phyloP scores from a whole-genome alignment of 192 early-diverging fungal genomes.

The Bifiguratus adelaidae region DNA sequence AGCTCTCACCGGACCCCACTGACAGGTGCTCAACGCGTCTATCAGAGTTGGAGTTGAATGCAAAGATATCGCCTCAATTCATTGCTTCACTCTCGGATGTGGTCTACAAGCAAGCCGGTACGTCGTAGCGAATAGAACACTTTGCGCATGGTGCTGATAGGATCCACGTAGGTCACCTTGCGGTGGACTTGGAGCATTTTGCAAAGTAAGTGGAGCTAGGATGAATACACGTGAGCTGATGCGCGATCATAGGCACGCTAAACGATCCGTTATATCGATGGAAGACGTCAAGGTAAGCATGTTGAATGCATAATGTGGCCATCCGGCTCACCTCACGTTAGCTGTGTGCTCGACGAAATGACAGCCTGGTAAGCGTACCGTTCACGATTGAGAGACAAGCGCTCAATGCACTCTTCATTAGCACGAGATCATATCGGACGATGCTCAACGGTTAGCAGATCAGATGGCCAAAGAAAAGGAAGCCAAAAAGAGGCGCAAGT shows the following conservation, averaged over 20 bases:
- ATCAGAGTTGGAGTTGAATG: conserved; percentile 17
- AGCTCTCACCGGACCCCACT: not conserved
- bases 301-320: not conserved
- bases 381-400: not conserved
- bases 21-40: too few relatives aligned
- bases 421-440: not conserved
- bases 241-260: conserved; percentile 17
- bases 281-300: conserved; percentile 29
- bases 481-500: not conserved
- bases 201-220: conserved; percentile 12
- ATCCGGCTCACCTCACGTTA: not conserved
- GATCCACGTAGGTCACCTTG: conserved; percentile 18
- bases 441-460: not conserved
- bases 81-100: conserved; percentile 26
- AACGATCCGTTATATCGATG: conserved; percentile 20
- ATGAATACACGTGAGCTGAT: not conserved
- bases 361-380: conserved; percentile 19
- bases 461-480: not conserved
- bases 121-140: not conserved
- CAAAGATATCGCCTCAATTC: conserved; percentile 18
- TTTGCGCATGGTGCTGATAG: too few relatives aligned
- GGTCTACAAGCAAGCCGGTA: conserved; percentile 25
- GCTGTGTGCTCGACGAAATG: conserved; percentile 26
- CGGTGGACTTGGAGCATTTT: conserved; percentile 25
- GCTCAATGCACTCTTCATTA: not conserved